Evolutionary conservation across 2,329 filamentous ascomycete species (phyloP).

Genomic region (Chaetomium sp.): DNA sequence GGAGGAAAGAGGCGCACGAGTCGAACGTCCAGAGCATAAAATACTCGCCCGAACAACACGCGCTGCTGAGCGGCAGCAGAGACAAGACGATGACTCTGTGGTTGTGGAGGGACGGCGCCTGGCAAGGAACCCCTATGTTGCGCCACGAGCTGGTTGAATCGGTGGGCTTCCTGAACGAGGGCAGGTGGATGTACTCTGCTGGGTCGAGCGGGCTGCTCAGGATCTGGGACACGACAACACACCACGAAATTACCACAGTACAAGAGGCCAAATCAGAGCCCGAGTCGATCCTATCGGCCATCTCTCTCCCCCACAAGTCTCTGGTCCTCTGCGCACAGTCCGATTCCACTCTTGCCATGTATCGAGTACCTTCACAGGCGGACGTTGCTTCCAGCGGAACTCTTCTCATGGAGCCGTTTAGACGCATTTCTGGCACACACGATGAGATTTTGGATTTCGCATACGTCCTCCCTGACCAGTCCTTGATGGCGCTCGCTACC

Average conservation of each 20-base stretch:
- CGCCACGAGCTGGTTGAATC: slow-evolving; percentile 84
- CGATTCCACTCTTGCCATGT: slow-evolving; percentile 83
- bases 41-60: slow-evolving; percentile 73
- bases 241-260: slow-evolving; percentile 76
- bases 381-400: slow-evolving; percentile 35
- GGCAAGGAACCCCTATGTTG: slow-evolving; percentile 81
- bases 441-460: slow-evolving; percentile 96
- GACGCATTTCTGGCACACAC: slow-evolving; percentile 90
- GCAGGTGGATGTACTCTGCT: slow-evolving; percentile 75
- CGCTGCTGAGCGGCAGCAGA: slow-evolving; percentile 79
- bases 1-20: slow-evolving; percentile 74
- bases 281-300: slow-evolving; percentile 70
- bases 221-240: slow-evolving; percentile 78
- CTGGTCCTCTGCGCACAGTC: slow-evolving; percentile 82
- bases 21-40: slow-evolving; percentile 89
- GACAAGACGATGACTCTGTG: slow-evolving; percentile 95
- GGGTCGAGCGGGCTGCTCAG: slow-evolving; percentile 82
- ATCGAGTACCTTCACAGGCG: slow-evolving; percentile 52
- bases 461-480: slow-evolving; percentile 78
- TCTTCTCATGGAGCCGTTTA: slow-evolving; percentile 54
- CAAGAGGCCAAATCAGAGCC: slow-evolving; percentile 63
- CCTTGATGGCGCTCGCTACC: slow-evolving; percentile 84
- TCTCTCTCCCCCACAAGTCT: slow-evolving; percentile 65
- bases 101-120: slow-evolving; percentile 87
- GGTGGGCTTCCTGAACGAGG: slow-evolving; percentile 74